These are phyloP conservation scores for Ochromonadaceae sp. DNA, from an alignment of 352 stramenopile species.

Conservation along the genomic window DNA sequence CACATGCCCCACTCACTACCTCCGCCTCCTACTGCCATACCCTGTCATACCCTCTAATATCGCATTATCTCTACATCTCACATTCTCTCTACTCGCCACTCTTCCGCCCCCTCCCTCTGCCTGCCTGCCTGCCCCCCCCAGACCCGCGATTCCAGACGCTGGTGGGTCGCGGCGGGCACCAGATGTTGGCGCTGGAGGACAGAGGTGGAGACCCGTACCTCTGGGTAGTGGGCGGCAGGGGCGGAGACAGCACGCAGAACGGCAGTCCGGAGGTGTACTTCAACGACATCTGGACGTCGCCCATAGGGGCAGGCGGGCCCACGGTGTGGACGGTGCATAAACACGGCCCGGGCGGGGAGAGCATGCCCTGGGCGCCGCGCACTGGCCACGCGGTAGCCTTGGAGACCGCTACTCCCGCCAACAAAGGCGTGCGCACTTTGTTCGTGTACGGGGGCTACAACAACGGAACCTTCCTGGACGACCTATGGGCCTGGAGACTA, in stretches of 20 bases:
- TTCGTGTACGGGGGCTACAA: conserved; percentile 42
- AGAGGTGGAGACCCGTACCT: background rate
- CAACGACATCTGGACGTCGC: conserved; percentile 42
- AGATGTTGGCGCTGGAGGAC: conserved; percentile 6
- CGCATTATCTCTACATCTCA: no score
- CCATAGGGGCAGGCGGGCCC: conserved; percentile 19
- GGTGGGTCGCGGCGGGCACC: conserved; percentile 1
- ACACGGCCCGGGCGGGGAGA: background rate
- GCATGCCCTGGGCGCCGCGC: conserved; percentile 29
- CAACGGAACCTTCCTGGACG: conserved; percentile 26
- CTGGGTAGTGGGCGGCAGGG: conserved; percentile 27
- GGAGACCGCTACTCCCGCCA: conserved; percentile 36
- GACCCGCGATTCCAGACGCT: no score
- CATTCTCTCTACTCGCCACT: no score
- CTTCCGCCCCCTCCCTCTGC: no score
- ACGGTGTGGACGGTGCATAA: conserved; percentile 1
- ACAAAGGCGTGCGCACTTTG: conserved; percentile 37
- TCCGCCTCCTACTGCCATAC: no score
- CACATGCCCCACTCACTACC: no score
- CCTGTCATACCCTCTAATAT: no score
- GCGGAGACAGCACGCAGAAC: conserved; percentile 13
- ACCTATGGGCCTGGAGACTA: conserved; percentile 32
- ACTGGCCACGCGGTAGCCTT: conserved; percentile 39
- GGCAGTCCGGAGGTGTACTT: conserved; percentile 27
- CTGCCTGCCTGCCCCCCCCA: no score